Base-by-base conservation (phyloP, 345 rosid genomes). In the Mercurialis annua region DNA sequence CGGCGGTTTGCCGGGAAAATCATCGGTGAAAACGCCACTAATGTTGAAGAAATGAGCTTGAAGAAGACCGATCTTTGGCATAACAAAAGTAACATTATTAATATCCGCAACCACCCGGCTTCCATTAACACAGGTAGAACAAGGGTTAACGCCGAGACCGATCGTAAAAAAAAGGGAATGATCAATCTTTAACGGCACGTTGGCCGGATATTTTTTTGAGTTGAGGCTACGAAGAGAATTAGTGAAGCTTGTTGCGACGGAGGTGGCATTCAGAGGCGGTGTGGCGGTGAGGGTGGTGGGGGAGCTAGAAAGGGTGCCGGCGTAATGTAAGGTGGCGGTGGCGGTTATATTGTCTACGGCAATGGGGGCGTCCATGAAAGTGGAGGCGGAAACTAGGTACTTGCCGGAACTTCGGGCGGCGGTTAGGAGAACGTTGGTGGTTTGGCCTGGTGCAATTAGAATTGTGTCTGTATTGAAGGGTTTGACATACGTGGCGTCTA, bases 311-410 rank as follows among this genome's bases (percentile, higher is more conserved):
- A 87, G 86, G 6, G 99, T 85, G 65, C 96, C 95, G 0, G 95
- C 78, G 59, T 94, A 94, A 65, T 89, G 98, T 30, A 94, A 63
- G 0, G 87, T 86, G 61, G 98, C 98, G 0, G 88, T 87, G 17
- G 99, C 99, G 0, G 99, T 94, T 30, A 65, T 14, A 54, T 94
- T 94, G 68, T 94, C 99, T 0, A 94, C 96, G 0, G 89, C 83
- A 4, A 94, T 70, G 0, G 95, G 98, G 5, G 99, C 72, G 73
- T 94, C 99, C 98, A 91, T 87, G 80, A 92, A 92, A 1, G 98
- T 90, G 8, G 98, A 87, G 54, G 89, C 93, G 1, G 90, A 81
- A 2, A 92, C 82, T 52, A 88, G 71, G 79, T 84, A 90, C 67
- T 82, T 85, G 4, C 98, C 97, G 3, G 92, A 52, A 46, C 38